Percentiles rank a stretch among this genome's conserved stretches.
phyloP scores from a whole-genome alignment of 495 filamentous ascomycete genomes.

The Hypoxylon lienhwacheense region DNA sequence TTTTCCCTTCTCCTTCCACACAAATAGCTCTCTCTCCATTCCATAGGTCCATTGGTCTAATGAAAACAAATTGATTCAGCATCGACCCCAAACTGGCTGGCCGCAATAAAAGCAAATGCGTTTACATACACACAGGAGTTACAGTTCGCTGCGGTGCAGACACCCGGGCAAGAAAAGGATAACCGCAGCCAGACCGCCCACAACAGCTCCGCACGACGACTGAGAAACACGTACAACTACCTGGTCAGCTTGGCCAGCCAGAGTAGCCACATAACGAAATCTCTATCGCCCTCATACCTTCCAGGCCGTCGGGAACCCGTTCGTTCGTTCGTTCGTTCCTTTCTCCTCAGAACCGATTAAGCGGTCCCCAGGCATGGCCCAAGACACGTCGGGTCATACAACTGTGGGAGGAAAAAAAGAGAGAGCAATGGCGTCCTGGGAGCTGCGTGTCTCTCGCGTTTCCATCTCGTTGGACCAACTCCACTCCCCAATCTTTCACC shows the following conservation, averaged over 20 bases:
- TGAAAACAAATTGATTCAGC: neutral
- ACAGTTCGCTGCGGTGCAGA: slow-evolving; percentile 31
- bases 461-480: slow-evolving; percentile 28
- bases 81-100: neutral
- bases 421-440: slow-evolving; percentile 17
- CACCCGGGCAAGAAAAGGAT: slow-evolving; percentile 36
- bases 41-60: neutral
- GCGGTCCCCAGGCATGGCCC: slow-evolving; percentile 7
- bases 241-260: too few relatives aligned
- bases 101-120: slow-evolving; percentile 11
- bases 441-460: slow-evolving; percentile 35
- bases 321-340: slow-evolving; percentile 10
- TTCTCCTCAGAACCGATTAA: slow-evolving; percentile 2
- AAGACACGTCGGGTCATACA: slow-evolving; percentile 36
- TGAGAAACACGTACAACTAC: slow-evolving; percentile 14
- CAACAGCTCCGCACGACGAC: slow-evolving; percentile 30
- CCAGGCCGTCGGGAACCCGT: slow-evolving; percentile 24
- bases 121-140: slow-evolving; percentile 23
- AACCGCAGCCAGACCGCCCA: slow-evolving; percentile 32
- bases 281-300: slow-evolving; percentile 5
- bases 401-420: slow-evolving; percentile 22
- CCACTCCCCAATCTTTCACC: slow-evolving; percentile 31
- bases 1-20: too few relatives aligned
- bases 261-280: slow-evolving; percentile 23
- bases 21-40: neutral